Conservation (phyloP, 2,329 filamentous ascomycete genomes). For the Cladosporium phlei region DNA sequence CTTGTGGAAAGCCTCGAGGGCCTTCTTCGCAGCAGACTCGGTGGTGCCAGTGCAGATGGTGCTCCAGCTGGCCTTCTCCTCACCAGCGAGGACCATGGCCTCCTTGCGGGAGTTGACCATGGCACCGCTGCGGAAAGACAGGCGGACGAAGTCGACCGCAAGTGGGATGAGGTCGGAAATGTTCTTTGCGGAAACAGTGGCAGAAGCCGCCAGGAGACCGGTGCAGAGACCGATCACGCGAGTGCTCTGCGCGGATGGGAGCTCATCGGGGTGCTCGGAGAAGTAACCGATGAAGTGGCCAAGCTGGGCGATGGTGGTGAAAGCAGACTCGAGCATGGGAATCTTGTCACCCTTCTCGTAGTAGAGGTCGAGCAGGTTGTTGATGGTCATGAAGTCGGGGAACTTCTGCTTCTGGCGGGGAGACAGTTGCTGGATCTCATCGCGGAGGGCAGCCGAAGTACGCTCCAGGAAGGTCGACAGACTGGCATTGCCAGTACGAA, state of each 20-base stretch:
- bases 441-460: conserved; percentile 53
- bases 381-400: conserved; percentile 58
- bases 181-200: conserved; percentile 59
- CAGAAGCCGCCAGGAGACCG: conserved; percentile 64
- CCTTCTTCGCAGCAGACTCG: conserved; percentile 48
- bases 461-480: conserved; percentile 60
- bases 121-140: conserved; percentile 61
- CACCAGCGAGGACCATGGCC: conserved; percentile 48
- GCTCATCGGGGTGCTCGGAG: conserved; percentile 51
- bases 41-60: conserved; percentile 57
- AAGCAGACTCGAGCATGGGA: conserved; percentile 59
- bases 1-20: conserved; percentile 55
- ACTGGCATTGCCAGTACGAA: conserved; percentile 51
- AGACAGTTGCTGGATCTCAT: conserved; percentile 56
- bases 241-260: conserved; percentile 45
- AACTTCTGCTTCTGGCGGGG: conserved; percentile 54
- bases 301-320: conserved; percentile 61
- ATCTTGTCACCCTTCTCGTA: conserved; percentile 54
- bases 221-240: conserved; percentile 63
- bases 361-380: conserved; percentile 62
- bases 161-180: conserved; percentile 58
- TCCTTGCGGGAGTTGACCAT: conserved; percentile 40
- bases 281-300: conserved; percentile 64
- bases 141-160: conserved; percentile 59
- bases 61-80: conserved; percentile 61